Evolutionary conservation across 2,329 filamentous ascomycete genomes (phyloP), one percentile per base, ranked within the genome.

Genomic region (Xylariaceae sp.): DNA sequence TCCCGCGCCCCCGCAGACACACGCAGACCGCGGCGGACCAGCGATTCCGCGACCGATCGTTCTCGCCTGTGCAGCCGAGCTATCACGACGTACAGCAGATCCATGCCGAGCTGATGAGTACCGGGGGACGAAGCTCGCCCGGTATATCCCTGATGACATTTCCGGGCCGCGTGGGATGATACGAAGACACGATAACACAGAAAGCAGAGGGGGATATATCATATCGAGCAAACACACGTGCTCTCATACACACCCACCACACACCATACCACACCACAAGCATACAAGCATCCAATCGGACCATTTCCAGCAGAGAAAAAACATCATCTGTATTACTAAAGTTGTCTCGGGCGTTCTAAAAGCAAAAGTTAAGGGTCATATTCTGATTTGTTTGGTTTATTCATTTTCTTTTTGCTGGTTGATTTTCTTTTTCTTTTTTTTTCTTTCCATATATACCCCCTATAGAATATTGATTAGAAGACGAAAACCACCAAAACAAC

Each of bases 71-170:
- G n/a, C 50, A 56, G 7, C 35, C 37, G 9, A 55, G 23, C 42
- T 55, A 57, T n/a, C 61, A 18, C 23, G 58, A 65, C 10, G 44
- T 59, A 4, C 44, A 57, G 15, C 55, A 55, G 37, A 44, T 63
- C 50, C 57, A 65, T 51, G 59, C 57, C 45, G 63, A 61, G 37
- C 45, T 58, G 6, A 58, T 58, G 47, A 56, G 61, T 42, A 48
- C 53, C 9, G 45, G 61, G 11, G 63, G 63, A 39, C 63, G 63
- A 51, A 63, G 11, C 49, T 65, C 63, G 11, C 63, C 63, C n/a
- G 63, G 63, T 2, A 62, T 65, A 48, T 58, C 54, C n/a, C 55
- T 65, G 7, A 65, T 65, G 55, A 61, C 54, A 5, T 60, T 63
- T 57, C 58, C 61, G 17, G 61, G 61, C 10, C 60, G 15, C 37